Evolutionary conservation across 306 rosid genomes (phyloP), one percentile per base, ranked within the genome.

Genomic region (Begonia fuchsioides): DNA sequence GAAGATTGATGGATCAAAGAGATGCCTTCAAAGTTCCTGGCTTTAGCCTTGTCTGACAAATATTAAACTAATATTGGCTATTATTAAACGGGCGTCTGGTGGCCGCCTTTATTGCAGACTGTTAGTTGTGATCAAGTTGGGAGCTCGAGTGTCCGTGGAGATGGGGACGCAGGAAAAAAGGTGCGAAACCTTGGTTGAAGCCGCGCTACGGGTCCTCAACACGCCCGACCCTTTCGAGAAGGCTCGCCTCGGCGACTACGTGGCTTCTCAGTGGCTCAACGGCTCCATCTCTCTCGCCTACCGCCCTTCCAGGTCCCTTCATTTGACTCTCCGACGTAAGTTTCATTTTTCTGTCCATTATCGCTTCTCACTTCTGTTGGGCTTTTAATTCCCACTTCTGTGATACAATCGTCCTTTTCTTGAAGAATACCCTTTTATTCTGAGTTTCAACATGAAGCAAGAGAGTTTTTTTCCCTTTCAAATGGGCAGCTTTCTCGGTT

Each of bases 151-250:
- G 35, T 26, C 35, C 8, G 35, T 2, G 50, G 38, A 43, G 12
- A 45, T 44, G 43, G 15, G 51, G 17, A 11, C 10, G 11, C 43
- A 44, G 17, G 13, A 14, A 40, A 17, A 50, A 17, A 38, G 51
- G 17, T 38, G 20, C 39, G 65, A 76, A 61, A 77, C 64, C 55
- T 68, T 87, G 18, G 79, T 73, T 12, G 85, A 75, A 51, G 85
- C 87, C 39, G 96, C 87, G 60, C 75, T 80, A 44, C 79, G 87
- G 54, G 73, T 87, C 47, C 86, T 87, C 14, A 77, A 73, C 71
- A 77, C 87, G 12, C 72, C 76, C 50, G 85, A 87, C 72, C 94
- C 94, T 0, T 80, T 73, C 68, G 83, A 87, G 68, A 87, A 87
- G 66, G 93, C 94, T 9, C 77, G 56, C 13, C 69, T 87, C 50